Percentiles rank a stretch among this genome's conserved stretches.
phyloP scores from a whole-genome alignment of 306 rosid genomes.

The Canavalia gladiata region DNA sequence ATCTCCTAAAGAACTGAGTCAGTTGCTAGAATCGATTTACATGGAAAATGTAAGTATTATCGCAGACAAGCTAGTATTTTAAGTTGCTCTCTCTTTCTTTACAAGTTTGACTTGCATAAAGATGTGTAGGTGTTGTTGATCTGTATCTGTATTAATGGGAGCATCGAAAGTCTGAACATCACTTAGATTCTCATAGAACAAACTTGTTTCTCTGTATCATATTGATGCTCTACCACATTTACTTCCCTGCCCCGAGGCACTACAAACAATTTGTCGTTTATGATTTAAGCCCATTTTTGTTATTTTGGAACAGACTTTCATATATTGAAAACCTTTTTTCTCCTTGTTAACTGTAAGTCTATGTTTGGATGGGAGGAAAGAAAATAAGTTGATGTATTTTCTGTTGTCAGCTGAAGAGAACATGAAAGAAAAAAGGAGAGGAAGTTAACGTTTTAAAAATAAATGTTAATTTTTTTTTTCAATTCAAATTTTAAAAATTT shows the following conservation, averaged over 20 bases:
- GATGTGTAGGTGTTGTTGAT: not conserved
- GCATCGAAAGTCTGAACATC: conserved; percentile 18
- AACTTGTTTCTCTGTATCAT: not conserved
- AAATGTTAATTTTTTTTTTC: too few species aligned
- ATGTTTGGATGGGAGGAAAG: too few species aligned
- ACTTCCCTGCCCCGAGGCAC: not conserved
- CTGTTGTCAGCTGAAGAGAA: too few species aligned
- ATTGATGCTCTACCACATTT: conserved; percentile 3
- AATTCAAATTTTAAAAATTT: too few species aligned
- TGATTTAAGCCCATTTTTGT: not conserved
- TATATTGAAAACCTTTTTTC: conserved; percentile 8
- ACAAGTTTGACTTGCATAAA: conserved; percentile 22
- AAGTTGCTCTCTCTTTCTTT: conserved; percentile 2
- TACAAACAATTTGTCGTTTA: not conserved
- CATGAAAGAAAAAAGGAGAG: too few species aligned
- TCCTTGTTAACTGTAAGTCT: not conserved
- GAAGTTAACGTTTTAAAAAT: too few species aligned
- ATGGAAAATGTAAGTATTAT: conserved; percentile 76
- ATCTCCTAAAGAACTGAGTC: conserved; percentile 76
- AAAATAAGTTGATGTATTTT: too few species aligned
- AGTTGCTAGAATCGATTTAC: conserved; percentile 71
- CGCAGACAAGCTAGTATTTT: conserved; percentile 1
- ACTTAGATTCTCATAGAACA: not conserved
- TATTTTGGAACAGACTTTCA: not conserved
- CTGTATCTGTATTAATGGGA: conserved; percentile 17